Conservation (phyloP, 352 stramenopile species). For the Pythium myriotylum region DNA sequence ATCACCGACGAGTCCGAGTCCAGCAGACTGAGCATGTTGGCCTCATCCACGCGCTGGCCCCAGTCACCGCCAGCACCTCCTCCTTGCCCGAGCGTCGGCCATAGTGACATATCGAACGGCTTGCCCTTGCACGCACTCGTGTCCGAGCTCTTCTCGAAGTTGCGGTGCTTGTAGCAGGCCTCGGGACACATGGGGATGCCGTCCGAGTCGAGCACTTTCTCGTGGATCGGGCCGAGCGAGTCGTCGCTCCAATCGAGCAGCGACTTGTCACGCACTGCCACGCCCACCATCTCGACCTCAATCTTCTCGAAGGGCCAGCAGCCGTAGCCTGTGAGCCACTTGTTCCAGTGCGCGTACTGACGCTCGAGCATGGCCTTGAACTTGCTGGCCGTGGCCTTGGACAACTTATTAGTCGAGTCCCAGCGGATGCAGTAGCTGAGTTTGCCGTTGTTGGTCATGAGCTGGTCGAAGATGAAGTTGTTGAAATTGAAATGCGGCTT, state of each 20-base stretch:
- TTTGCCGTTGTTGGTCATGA: slow-evolving; percentile 43
- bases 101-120: slow-evolving; percentile 50
- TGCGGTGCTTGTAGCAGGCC: slow-evolving; percentile 41
- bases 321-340: slow-evolving; percentile 37
- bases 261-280: slow-evolving; percentile 39
- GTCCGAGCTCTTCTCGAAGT: slow-evolving; percentile 33
- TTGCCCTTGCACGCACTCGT: slow-evolving; percentile 41
- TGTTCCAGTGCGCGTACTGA: slow-evolving; percentile 42
- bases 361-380: slow-evolving; percentile 48
- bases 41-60: slow-evolving; percentile 42
- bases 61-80: slow-evolving; percentile 31
- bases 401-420: slow-evolving; percentile 48
- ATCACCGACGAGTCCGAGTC: slow-evolving; percentile 36
- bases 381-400: slow-evolving; percentile 41
- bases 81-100: slow-evolving; percentile 40
- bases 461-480: slow-evolving; percentile 47
- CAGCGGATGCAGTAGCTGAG: slow-evolving; percentile 54
- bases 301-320: slow-evolving; percentile 48
- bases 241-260: slow-evolving; percentile 18
- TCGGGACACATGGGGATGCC: slow-evolving; percentile 37
- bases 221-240: slow-evolving; percentile 24
- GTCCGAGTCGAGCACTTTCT: slow-evolving; percentile 27
- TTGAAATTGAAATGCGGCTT: slow-evolving; percentile 17
- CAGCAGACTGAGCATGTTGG: slow-evolving; percentile 33
- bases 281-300: slow-evolving; percentile 45